Conservation (phyloP, 805 yeast species). For the Debaryomyces tyrocola region DNA sequence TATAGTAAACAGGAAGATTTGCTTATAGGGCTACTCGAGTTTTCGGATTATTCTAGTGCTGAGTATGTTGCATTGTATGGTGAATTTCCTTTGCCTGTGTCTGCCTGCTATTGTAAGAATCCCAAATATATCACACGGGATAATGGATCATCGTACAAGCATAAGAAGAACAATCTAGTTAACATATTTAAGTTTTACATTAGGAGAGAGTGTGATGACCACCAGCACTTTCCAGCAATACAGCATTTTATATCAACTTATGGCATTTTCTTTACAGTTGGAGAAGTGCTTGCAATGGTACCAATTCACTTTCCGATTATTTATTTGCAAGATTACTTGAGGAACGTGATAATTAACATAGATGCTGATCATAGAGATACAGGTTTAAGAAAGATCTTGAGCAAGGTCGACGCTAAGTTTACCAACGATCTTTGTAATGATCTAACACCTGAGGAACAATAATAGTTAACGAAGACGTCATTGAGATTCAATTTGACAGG, state of each 20-base stretch:
- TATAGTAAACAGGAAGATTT: not conserved
- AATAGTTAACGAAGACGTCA: too few relatives aligned
- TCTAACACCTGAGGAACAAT: slow-evolving; percentile 8
- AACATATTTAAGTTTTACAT: slow-evolving; percentile 19
- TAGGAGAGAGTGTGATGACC: slow-evolving; percentile 1
- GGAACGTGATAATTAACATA: slow-evolving; percentile 17
- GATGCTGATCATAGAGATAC: slow-evolving; percentile 16
- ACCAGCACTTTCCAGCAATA: slow-evolving; percentile 17
- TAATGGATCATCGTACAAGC: not conserved
- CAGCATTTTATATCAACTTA: slow-evolving; percentile 27
- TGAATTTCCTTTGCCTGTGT: slow-evolving; percentile 20
- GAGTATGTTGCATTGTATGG: slow-evolving; percentile 28
- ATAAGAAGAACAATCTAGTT: slow-evolving; percentile 10
- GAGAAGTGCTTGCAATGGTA: slow-evolving; percentile 26
- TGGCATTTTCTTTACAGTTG: slow-evolving; percentile 21
- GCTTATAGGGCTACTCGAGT: slow-evolving; percentile 13
- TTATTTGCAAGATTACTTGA: slow-evolving; percentile 27
- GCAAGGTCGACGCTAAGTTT: slow-evolving; percentile 26
- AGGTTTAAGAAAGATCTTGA: slow-evolving; percentile 25
- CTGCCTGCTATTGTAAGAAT: slow-evolving; percentile 13
- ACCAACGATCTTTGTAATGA: slow-evolving; percentile 20
- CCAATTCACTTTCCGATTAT: slow-evolving; percentile 33
- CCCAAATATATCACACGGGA: not conserved
- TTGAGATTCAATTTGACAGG: too few relatives aligned
- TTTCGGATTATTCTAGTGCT: slow-evolving; percentile 33